phyloP scores from a whole-genome alignment of 805 yeast species.

The Nadsonia fulvescens region DNA sequence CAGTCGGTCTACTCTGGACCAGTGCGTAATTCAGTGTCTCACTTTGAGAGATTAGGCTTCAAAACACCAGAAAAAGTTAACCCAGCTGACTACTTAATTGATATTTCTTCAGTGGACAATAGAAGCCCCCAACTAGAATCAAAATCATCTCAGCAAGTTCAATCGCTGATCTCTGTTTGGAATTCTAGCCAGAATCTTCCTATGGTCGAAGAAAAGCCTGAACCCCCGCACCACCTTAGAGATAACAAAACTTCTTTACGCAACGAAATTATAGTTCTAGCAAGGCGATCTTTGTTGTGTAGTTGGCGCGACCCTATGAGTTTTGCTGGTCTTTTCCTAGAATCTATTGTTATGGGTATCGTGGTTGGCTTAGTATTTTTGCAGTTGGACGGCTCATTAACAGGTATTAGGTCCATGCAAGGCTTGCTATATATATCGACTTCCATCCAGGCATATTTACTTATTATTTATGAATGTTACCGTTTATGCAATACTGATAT shows the following conservation, averaged over 20 bases:
- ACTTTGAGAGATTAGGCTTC: conserved; percentile 32
- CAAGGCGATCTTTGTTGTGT: conserved; percentile 27
- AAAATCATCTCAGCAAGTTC: conserved; percentile 20
- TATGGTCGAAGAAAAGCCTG: neutral
- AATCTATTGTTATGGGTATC: conserved; percentile 36
- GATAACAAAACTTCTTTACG: conserved; percentile 23
- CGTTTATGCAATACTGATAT: conserved; percentile 38
- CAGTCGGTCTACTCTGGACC: conserved; percentile 30
- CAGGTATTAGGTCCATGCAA: conserved; percentile 46
- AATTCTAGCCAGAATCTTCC: too few relatives aligned
- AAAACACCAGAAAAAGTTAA: conserved; percentile 29
- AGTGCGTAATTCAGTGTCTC: conserved; percentile 24
- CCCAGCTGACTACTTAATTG: conserved; percentile 46
- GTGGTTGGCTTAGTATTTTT: conserved; percentile 65
- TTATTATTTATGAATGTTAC: conserved; percentile 39
- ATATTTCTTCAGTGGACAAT: conserved; percentile 37
- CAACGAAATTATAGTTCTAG: conserved; percentile 27
- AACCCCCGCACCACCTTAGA: too few relatives aligned
- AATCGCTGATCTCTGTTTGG: conserved; percentile 20
- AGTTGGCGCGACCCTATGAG: conserved; percentile 36
- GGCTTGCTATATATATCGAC: conserved; percentile 35
- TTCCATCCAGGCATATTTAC: conserved; percentile 37
- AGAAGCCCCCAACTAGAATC: conserved; percentile 22
- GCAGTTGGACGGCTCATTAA: conserved; percentile 31
- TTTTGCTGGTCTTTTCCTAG: conserved; percentile 24